Evolutionary conservation across 768 basidiomycete genomes (phyloP).

Genomic region (Serendipita sp.): DNA sequence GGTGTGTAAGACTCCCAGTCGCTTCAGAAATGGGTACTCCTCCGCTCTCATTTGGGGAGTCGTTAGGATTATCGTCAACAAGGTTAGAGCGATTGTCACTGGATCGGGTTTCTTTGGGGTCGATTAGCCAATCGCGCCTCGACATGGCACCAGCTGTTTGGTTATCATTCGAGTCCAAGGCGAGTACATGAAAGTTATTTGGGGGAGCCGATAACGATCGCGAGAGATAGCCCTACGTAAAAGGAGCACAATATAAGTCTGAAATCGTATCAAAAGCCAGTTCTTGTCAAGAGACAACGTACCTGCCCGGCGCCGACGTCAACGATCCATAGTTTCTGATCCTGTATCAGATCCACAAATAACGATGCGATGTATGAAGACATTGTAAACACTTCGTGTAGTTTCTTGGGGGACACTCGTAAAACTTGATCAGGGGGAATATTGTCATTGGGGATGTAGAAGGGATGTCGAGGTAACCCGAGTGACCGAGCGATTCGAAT

Average conservation of each 20-base stretch:
- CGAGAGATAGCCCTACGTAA: conserved; percentile 43
- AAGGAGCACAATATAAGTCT: no score
- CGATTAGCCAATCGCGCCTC: neutral
- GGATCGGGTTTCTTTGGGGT: no score
- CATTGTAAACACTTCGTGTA: conserved; percentile 56
- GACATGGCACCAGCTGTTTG: conserved; percentile 32
- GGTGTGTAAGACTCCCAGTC: conserved; percentile 30
- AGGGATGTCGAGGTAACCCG: neutral
- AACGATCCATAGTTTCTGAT: conserved; percentile 24
- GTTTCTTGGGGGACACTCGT: conserved; percentile 55
- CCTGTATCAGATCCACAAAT: conserved; percentile 9
- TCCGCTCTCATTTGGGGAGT: no score
- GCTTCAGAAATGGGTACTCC: no score
- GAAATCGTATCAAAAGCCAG: no score
- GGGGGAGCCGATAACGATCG: conserved; percentile 24
- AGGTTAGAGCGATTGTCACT: no score
- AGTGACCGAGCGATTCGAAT: neutral
- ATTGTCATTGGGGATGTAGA: neutral
- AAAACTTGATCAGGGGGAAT: neutral
- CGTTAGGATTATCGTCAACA: no score
- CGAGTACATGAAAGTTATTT: conserved; percentile 34
- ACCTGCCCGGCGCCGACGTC: conserved; percentile 66
- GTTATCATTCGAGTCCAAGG: conserved; percentile 42
- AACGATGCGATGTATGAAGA: conserved; percentile 31
- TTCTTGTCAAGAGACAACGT: conserved; percentile 8